Percentiles rank a stretch among this genome's conserved stretches.
Evolutionary conservation across 495 filamentous ascomycete species (phyloP).

Genomic region (Podospora bellae-mahoneyi): DNA sequence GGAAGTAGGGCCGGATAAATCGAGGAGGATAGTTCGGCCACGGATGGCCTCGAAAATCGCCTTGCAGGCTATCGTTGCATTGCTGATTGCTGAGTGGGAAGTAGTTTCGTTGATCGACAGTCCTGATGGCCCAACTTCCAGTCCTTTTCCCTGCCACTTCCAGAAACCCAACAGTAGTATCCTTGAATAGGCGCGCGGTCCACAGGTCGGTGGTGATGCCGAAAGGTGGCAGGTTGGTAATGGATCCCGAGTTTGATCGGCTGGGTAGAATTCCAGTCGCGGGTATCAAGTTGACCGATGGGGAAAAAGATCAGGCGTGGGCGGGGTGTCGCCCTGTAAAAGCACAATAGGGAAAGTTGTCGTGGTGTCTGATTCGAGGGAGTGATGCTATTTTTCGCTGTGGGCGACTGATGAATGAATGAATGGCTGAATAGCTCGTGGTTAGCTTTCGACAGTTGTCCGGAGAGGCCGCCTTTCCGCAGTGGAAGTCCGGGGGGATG

Average conservation of each 20-base stretch:
- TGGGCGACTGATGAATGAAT: background rate
- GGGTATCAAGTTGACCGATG: constrained; percentile 27
- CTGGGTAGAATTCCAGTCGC: constrained; percentile 23
- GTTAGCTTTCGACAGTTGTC: background rate
- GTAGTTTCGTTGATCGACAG: constrained; percentile 13
- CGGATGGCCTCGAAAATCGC: constrained; percentile 21
- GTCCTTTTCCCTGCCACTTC: background rate
- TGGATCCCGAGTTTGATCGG: constrained; percentile 35
- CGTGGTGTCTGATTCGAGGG: background rate
- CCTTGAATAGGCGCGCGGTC: constrained; percentile 2
- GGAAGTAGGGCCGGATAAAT: constrained; percentile 12
- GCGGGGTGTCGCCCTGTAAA: background rate
- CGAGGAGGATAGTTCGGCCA: constrained; percentile 16
- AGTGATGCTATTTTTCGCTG: background rate
- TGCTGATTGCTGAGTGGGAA: constrained; percentile 17
- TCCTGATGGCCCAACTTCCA: background rate
- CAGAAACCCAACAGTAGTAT: background rate
- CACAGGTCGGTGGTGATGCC: constrained; percentile 2
- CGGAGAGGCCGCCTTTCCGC: constrained; percentile 9
- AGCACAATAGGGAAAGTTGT: background rate
- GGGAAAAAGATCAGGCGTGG: constrained; percentile 24
- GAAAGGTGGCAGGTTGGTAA: constrained; percentile 11
- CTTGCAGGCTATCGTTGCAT: constrained; percentile 25
- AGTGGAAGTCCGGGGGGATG: background rate
- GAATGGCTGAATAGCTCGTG: background rate